Evolutionary conservation across 805 yeast species (phyloP).

Genomic region (Candida tammaniensis): DNA sequence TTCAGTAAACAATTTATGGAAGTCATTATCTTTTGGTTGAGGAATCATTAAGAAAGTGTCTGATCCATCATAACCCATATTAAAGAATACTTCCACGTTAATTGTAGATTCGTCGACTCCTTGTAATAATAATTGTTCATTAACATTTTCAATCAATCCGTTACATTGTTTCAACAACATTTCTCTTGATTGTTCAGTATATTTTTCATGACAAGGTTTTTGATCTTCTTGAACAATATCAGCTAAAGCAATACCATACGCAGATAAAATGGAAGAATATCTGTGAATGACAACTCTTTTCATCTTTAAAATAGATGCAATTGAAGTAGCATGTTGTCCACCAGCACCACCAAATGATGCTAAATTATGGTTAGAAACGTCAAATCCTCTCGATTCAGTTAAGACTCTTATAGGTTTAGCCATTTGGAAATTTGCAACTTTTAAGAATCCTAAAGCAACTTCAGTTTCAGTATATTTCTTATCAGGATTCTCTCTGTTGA

Average conservation of each 20-base stretch:
- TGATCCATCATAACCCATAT: slow-evolving; percentile 19
- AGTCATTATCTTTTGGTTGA: slow-evolving; percentile 22
- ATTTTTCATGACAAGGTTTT: slow-evolving; percentile 36
- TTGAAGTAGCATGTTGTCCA: slow-evolving; percentile 25
- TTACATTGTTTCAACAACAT: slow-evolving; percentile 16
- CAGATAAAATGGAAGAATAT: slow-evolving; percentile 29
- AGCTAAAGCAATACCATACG: slow-evolving; percentile 31
- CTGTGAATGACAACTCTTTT: slow-evolving; percentile 27
- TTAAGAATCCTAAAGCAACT: slow-evolving; percentile 29
- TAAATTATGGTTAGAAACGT: slow-evolving; percentile 24
- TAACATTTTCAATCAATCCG: slow-evolving; percentile 8
- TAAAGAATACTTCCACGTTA: slow-evolving; percentile 10
- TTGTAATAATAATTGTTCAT: slow-evolving; percentile 9
- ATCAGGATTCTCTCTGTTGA: slow-evolving; percentile 56
- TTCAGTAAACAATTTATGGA: slow-evolving; percentile 44
- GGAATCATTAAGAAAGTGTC: slow-evolving; percentile 23
- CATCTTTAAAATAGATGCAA: slow-evolving; percentile 26
- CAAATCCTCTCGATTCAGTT: slow-evolving; percentile 30
- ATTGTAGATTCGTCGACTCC: slow-evolving; percentile 9
- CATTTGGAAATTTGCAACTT: slow-evolving; percentile 31
- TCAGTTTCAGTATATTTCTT: slow-evolving; percentile 22
- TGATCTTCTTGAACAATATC: slow-evolving; percentile 32
- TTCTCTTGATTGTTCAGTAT: slow-evolving; percentile 29
- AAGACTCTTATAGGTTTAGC: slow-evolving; percentile 29
- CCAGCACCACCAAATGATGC: slow-evolving; percentile 36